Conservation (phyloP, 805 yeast genomes). For the Wickerhamiella slavikovae region DNA sequence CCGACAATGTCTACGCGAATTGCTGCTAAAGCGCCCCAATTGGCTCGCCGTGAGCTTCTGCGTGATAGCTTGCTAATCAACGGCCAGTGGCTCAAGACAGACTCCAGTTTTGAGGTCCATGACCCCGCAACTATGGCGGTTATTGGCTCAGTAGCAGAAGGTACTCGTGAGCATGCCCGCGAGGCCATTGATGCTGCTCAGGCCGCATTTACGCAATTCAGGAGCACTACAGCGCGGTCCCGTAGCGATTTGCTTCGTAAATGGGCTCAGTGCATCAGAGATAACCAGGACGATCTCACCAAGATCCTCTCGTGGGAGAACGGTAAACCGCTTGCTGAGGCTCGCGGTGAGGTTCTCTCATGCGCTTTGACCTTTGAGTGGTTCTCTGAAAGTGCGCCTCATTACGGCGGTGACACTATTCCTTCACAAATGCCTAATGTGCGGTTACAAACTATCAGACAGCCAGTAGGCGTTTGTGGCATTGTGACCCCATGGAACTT, state of each 20-base stretch:
- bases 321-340: constrained; percentile 54
- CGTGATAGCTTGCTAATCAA: constrained; percentile 26
- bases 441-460: constrained; percentile 38
- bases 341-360: constrained; percentile 46
- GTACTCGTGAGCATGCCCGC: constrained; percentile 27
- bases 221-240: constrained; percentile 32
- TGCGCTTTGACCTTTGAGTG: constrained; percentile 71
- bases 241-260: constrained; percentile 32
- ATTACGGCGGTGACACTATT: constrained; percentile 45
- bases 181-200: constrained; percentile 36
- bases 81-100: constrained; percentile 47
- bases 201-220: constrained; percentile 31
- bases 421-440: constrained; percentile 28
- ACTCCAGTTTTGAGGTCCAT: constrained; percentile 34
- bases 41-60: background rate
- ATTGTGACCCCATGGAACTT: constrained; percentile 73
- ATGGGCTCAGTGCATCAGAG: constrained; percentile 32
- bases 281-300: constrained; percentile 46
- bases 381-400: constrained; percentile 63
- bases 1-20: too few species aligned
- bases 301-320: constrained; percentile 44
- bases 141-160: constrained; percentile 35
- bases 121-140: constrained; percentile 54
- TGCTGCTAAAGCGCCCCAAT: background rate
- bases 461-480: constrained; percentile 70